Conservation (phyloP, 768 basidiomycete species). For the Megacollybia marginata region DNA sequence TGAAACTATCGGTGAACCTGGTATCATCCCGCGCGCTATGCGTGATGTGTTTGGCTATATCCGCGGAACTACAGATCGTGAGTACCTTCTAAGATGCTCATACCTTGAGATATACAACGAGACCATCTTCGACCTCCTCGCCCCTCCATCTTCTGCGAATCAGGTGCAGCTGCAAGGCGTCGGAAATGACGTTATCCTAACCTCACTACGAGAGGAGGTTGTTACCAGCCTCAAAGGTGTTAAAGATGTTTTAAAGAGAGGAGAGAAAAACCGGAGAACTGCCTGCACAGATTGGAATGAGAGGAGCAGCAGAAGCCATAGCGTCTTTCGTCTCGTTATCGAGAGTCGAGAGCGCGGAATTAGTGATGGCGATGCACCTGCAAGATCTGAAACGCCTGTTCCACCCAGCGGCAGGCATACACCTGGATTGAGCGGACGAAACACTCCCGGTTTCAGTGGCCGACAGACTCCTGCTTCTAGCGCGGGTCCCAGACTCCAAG, state of each 20-base stretch:
- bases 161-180: slow-evolving; percentile 73
- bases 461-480: slow-evolving; percentile 19
- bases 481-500: slow-evolving; percentile 60
- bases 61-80: slow-evolving; percentile 65
- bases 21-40: slow-evolving; percentile 91
- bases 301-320: slow-evolving; percentile 88
- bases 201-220: slow-evolving; percentile 84
- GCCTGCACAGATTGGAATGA: slow-evolving; percentile 99
- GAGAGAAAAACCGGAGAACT: slow-evolving; percentile 82
- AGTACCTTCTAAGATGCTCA: slow-evolving; percentile 92
- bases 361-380: slow-evolving; percentile 30
- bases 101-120: slow-evolving; percentile 99
- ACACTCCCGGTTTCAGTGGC: slow-evolving; percentile 21
- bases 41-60: slow-evolving; percentile 87
- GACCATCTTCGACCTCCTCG: slow-evolving; percentile 77
- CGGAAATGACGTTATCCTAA: slow-evolving; percentile 50
- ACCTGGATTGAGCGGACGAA: slow-evolving; percentile 17
- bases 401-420: slow-evolving; percentile 20
- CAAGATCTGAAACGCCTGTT: slow-evolving; percentile 23
- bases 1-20: slow-evolving; percentile 61
- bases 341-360: slow-evolving; percentile 70
- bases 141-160: slow-evolving; percentile 50
- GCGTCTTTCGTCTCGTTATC: slow-evolving; percentile 88
- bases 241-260: slow-evolving; percentile 74
- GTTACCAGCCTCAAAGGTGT: slow-evolving; percentile 88